Base-by-base conservation (phyloP, 2,329 filamentous ascomycete genomes). In the Claviceps maximensis region DNA sequence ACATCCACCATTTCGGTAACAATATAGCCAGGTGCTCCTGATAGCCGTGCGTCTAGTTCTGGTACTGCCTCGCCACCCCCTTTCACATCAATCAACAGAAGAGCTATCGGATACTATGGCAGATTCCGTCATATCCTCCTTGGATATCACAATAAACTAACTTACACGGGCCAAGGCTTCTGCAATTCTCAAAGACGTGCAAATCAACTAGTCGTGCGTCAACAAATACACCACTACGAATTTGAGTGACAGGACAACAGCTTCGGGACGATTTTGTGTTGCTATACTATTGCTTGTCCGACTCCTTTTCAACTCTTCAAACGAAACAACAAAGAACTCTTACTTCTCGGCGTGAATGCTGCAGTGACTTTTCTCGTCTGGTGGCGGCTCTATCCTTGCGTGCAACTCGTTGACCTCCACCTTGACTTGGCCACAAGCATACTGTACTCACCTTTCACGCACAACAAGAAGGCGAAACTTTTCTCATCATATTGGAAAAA, bases 111-210 rank as follows among this genome's bases (percentile, higher is more conserved):
- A 29, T 50, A 56, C 42, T 54, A 49, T 47, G 49, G 45, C 15
- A 27, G 55, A 10, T 58, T 60, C 53, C 9, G 54, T 58, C 52
- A 63, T 65, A 59, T 56, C 61, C 47, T 58, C 54, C 27, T 58
- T 58, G 45, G 60, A 59, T n/a, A 25, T 21, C 7, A 47, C 27
- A 57, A 58, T 47, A 46, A 59, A 48, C 59, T 58, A 60, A 52
- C 48, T 38, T 50, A 15, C 38, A 59, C 60, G 51, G 55, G 56
- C 45, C 57, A 59, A 19, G 44, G 48, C 51, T 51, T 53, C 54
- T 56, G 52, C 44, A 56, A 55, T 44, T 29, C 60, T 55, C 41
- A 57, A 47, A 40, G 9, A 7, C 44, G 51, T 48, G 47, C 45
- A 38, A 45, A 52, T 23, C 3, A 49, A 40, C 5, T 27, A 17